Base-by-base conservation (phyloP, 108 stramenopile species). In the Skeletonema marinoi region DNA sequence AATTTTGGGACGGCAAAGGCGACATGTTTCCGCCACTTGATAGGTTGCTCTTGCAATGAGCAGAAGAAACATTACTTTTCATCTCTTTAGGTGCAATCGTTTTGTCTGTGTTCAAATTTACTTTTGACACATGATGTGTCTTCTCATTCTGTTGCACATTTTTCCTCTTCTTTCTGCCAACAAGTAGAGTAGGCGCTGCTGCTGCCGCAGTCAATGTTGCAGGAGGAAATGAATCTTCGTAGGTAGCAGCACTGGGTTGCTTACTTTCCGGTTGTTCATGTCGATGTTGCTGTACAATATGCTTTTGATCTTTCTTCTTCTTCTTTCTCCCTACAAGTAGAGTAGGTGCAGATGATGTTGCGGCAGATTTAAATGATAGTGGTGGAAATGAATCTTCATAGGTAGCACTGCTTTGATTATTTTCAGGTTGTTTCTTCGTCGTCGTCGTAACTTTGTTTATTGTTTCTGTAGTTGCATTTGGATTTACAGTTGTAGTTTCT, bases 371-470 rank as follows among this genome's bases (percentile, higher is more conserved):
- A 33, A 71, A 66, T 4, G 76, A 42, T 29, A 88, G 54, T 48
- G 86, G 51, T 25, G 87, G 88, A 70, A 89, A 89, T 11, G 80
- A 76, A 60, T 79, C 78, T 48, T 88, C 88, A 36, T 82, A 85
- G 33, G 38, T 65, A 31, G 65, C 21, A 29, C 6, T 25, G 25
- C 9, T 56, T 56, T 29, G 54, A 56, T n/a, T n/a, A 29, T 25
- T 56, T 5, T 56, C 54, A 7, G 54, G 54, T 56, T 29, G 54
- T 25, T 56, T 9, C 21, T 56, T 56, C n/a, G 0, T 25, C 9
- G n/a, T n/a, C n/a, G 54, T n/a, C n/a, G n/a, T n/a, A n/a, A n/a
- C 54, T 25, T 56, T 56, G 17, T 56, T 21, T 7, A 10, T 25
- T 25, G 25, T 25, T 56, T 21, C 25, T 29, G 54, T 8, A 2